A percentile compares a stretch with the other conserved stretches of the same genome.
Conservation (phyloP, 306 rosid species). For the Aeschynomene evenia region DNA sequence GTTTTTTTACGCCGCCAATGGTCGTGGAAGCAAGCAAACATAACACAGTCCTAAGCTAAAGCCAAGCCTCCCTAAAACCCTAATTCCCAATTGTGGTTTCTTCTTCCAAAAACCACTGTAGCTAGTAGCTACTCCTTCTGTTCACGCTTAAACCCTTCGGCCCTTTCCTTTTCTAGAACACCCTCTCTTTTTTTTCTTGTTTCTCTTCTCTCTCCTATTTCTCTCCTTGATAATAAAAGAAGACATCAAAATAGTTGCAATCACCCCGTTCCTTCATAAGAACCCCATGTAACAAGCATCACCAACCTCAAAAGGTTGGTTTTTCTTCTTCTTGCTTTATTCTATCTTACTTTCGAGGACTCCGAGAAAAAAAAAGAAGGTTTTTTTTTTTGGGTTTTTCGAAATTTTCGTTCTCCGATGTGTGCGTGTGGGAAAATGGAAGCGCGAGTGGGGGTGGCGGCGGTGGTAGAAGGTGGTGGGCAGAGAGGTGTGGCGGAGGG, state of each 20-base stretch:
- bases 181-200: too few relatives aligned
- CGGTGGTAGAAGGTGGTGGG: too few relatives aligned
- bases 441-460: background rate
- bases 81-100: background rate
- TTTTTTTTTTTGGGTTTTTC: background rate
- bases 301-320: too few relatives aligned
- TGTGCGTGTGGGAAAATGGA: background rate
- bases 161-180: background rate
- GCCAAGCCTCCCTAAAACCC: background rate
- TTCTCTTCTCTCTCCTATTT: too few relatives aligned
- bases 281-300: background rate
- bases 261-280: too few relatives aligned
- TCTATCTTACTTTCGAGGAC: too few relatives aligned
- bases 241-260: background rate
- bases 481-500: background rate
- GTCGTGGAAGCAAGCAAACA: background rate
- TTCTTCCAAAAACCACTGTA: background rate
- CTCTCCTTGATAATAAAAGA: background rate
- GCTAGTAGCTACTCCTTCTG: background rate
- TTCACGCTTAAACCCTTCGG: background rate
- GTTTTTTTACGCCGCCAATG: too few relatives aligned
- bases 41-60: background rate
- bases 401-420: too few relatives aligned
- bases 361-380: too few relatives aligned
- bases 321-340: too few relatives aligned